Conservation (phyloP, 495 filamentous ascomycete genomes). For the Bacidia gigantensis region DNA sequence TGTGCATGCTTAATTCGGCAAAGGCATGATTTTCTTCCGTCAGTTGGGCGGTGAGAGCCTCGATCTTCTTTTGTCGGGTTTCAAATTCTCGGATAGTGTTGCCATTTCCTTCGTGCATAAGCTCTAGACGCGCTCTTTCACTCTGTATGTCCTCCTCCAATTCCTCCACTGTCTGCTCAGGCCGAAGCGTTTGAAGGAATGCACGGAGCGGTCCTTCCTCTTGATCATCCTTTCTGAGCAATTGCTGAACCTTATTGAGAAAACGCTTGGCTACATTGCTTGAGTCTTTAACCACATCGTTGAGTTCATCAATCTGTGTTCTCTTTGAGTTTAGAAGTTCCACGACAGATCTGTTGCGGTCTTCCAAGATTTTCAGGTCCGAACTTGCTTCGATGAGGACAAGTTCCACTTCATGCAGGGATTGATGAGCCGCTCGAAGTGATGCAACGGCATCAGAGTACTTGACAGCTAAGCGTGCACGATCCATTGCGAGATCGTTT, state of each 20-base stretch:
- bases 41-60: conserved; percentile 37
- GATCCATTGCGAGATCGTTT: conserved; percentile 45
- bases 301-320: conserved; percentile 26
- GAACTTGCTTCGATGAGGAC: conserved; percentile 65
- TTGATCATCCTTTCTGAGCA: conserved; percentile 18
- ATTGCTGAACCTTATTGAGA: conserved; percentile 1
- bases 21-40: conserved; percentile 32
- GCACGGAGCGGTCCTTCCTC: conserved; percentile 24
- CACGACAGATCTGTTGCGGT: conserved; percentile 45
- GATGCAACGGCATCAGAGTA: conserved; percentile 46
- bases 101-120: conserved; percentile 68
- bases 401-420: conserved; percentile 52
- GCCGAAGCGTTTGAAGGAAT: conserved; percentile 24
- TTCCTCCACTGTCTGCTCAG: conserved; percentile 42
- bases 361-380: conserved; percentile 51
- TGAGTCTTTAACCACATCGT: conserved; percentile 17
- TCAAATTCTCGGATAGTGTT: conserved; percentile 69
- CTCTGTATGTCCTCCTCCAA: conserved; percentile 63
- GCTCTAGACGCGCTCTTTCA: conserved; percentile 56
- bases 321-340: conserved; percentile 36
- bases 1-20: conserved; percentile 37
- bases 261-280: conserved; percentile 24
- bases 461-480: conserved; percentile 47
- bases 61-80: conserved; percentile 46
- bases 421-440: conserved; percentile 45